Evolutionary conservation across 129 eudicot genomes (phyloP).

Genomic region (Centrapalus pauciflorus): DNA sequence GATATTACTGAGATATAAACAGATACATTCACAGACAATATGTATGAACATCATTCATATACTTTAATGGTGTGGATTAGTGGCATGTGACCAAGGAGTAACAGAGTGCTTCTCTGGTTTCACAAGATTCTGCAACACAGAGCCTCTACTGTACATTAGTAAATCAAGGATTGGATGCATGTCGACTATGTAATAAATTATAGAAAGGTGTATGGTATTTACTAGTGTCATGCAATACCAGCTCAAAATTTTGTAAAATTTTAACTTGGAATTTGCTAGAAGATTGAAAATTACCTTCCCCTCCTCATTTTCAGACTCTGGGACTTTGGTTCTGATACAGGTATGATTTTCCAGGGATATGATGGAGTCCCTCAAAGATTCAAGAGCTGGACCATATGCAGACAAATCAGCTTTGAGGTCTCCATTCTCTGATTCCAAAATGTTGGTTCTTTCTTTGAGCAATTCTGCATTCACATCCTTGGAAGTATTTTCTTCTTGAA

Average conservation of each 20-base stretch:
- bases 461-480: conserved; percentile 26
- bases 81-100: no score
- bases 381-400: conserved; percentile 47
- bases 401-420: conserved; percentile 51
- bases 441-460: conserved; percentile 34
- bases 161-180: no score
- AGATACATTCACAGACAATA: no score
- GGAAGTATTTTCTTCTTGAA: conserved; percentile 34
- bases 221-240: neutral
- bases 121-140: no score
- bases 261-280: neutral
- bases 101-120: no score
- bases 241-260: no score
- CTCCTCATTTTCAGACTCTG: conserved; percentile 30
- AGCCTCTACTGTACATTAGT: no score
- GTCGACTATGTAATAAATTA: no score
- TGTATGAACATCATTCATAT: no score
- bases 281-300: conserved; percentile 39
- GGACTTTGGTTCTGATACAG: conserved; percentile 31
- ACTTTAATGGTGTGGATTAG: no score
- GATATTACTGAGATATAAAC: no score
- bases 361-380: conserved; percentile 53
- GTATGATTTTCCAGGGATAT: conserved; percentile 60
- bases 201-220: no score
- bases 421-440: conserved; percentile 58